Percentiles rank a stretch among this genome's conserved stretches.
These are phyloP conservation scores for Botryotinia calthae DNA, from an alignment of 2,329 filamentous ascomycete species.

Conservation along the genomic window DNA sequence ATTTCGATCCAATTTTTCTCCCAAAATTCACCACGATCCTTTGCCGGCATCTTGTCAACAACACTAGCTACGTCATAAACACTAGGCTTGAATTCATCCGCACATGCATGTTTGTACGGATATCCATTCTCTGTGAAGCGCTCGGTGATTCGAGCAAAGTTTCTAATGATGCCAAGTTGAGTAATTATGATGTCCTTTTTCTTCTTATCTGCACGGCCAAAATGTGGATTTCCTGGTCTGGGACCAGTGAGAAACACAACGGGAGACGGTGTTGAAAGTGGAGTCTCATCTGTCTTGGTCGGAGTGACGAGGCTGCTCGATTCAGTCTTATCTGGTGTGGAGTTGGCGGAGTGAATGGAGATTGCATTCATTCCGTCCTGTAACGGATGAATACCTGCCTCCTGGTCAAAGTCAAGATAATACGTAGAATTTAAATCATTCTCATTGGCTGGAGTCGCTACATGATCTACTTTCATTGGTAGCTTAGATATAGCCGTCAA, in stretches of 20 bases:
- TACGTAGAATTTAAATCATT: not conserved
- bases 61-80: conserved; percentile 17
- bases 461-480: not conserved
- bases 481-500: not conserved
- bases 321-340: not conserved
- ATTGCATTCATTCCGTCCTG: not conserved
- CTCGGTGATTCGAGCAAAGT: conserved; percentile 22
- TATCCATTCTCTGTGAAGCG: conserved; percentile 19
- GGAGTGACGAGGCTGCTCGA: not conserved
- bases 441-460: not conserved
- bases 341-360: not conserved
- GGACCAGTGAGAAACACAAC: not conserved
- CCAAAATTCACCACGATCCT: conserved; percentile 25
- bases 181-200: conserved; percentile 28
- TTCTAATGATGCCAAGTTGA: conserved; percentile 22
- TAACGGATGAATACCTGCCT: not conserved
- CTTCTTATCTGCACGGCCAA: conserved; percentile 21
- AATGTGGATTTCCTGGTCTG: not conserved
- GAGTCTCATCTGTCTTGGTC: not conserved
- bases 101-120: conserved; percentile 10
- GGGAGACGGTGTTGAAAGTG: not conserved
- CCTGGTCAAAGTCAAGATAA: not conserved
- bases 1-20: conserved; percentile 27
- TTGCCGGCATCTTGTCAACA: conserved; percentile 2
- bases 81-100: conserved; percentile 15